These are phyloP conservation scores for Fraxinus pennsylvanica DNA, from an alignment of 257 asterid genomes.

Conservation along the genomic window DNA sequence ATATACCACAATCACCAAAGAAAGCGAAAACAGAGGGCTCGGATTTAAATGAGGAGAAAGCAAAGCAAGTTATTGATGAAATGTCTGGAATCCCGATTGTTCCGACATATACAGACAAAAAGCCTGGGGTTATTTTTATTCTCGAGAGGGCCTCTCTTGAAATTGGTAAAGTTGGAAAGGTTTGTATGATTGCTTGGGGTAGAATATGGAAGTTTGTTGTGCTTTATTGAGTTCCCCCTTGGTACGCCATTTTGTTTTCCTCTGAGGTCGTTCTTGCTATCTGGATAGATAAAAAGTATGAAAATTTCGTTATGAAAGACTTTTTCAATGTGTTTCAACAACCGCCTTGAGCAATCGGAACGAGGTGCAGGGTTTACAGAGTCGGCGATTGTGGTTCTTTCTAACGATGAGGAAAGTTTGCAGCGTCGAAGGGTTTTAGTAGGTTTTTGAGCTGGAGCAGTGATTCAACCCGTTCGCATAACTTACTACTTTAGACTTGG, in stretches of 20 bases:
- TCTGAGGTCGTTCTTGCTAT: slow-evolving; percentile 20
- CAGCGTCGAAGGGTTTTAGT: too few relatives aligned
- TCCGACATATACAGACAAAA: slow-evolving; percentile 35
- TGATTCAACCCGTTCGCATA: too few relatives aligned
- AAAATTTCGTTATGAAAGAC: too few relatives aligned
- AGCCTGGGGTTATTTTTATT: slow-evolving; percentile 65
- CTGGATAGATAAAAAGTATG: background rate
- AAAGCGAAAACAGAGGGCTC: slow-evolving; percentile 34
- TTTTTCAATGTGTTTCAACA: background rate
- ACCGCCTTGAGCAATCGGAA: too few relatives aligned
- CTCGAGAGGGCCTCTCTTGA: slow-evolving; percentile 86
- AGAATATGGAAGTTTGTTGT: too few relatives aligned
- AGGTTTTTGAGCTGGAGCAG: too few relatives aligned
- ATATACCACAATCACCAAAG: slow-evolving; percentile 8
- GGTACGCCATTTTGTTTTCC: background rate
- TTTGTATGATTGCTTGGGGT: slow-evolving; percentile 23
- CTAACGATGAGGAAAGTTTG: too few relatives aligned
- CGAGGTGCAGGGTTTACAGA: too few relatives aligned
- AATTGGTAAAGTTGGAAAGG: slow-evolving; percentile 92
- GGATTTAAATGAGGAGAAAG: slow-evolving; percentile 35
- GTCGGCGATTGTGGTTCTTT: too few relatives aligned
- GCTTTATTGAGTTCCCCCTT: too few relatives aligned
- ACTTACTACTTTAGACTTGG: too few relatives aligned
- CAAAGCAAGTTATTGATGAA: slow-evolving; percentile 39
- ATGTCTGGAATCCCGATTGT: slow-evolving; percentile 68